Conservation (phyloP, 2,329 filamentous ascomycete genomes). For the Aspergillus terreus region DNA sequence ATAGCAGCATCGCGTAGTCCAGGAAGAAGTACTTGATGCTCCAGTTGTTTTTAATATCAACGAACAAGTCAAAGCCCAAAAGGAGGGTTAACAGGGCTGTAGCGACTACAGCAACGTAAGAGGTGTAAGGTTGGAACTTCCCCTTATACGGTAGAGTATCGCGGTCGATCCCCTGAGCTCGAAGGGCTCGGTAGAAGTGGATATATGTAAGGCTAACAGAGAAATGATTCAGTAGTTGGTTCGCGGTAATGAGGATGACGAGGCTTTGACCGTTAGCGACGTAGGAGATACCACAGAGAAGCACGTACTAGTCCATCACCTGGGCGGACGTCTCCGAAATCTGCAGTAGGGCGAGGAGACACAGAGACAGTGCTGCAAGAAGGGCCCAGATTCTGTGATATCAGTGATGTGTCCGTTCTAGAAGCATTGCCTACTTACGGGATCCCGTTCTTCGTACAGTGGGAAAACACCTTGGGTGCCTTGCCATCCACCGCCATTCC, state of each 20-base stretch:
- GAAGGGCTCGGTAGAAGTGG: constrained; percentile 64
- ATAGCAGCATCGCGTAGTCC: constrained; percentile 61
- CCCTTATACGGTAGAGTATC: constrained; percentile 65
- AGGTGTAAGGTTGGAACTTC: constrained; percentile 64
- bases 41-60: constrained; percentile 56
- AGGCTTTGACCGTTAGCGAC: constrained; percentile 6
- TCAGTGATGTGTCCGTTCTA: not conserved
- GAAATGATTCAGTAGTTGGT: constrained; percentile 32
- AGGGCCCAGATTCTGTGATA: constrained; percentile 54
- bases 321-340: constrained; percentile 59
- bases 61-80: constrained; percentile 68
- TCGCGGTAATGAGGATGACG: constrained; percentile 8
- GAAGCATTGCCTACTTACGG: constrained; percentile 45
- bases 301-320: constrained; percentile 49
- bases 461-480: constrained; percentile 45
- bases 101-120: constrained; percentile 60
- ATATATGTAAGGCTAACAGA: constrained; percentile 67
- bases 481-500: constrained; percentile 63
- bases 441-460: constrained; percentile 59
- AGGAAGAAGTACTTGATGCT: constrained; percentile 63
- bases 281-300: constrained; percentile 15
- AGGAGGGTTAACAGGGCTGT: constrained; percentile 67
- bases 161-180: constrained; percentile 63
- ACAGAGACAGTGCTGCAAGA: constrained; percentile 58
- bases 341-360: constrained; percentile 67